These are phyloP conservation scores for Helichrysum umbraculigerum DNA, from an alignment of 129 eudicot genomes.

Conservation along the genomic window DNA sequence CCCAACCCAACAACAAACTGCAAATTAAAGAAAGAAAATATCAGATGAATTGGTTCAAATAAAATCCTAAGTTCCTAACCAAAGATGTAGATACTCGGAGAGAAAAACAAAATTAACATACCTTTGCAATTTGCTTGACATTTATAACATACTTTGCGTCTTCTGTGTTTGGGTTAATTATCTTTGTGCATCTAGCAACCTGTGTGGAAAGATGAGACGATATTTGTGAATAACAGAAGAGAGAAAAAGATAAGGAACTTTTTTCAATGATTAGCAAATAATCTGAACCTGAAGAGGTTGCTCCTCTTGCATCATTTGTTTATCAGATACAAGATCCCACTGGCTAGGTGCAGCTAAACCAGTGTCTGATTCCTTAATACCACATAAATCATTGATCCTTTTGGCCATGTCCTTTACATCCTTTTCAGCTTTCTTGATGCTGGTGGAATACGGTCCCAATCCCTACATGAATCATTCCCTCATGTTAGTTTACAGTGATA, in stretches of 20 bases:
- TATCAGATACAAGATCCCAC: constrained; percentile 98
- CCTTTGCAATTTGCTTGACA: constrained; percentile 98
- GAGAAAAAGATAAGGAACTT: not conserved
- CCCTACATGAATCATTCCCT: constrained; percentile 52
- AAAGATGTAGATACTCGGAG: not conserved
- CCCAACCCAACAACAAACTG: constrained; percentile 99
- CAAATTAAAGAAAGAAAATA: constrained; percentile 14
- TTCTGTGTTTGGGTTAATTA: constrained; percentile 90
- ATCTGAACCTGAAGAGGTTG: constrained; percentile 90
- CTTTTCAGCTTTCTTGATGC: constrained; percentile 86
- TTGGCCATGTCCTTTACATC: constrained; percentile 95
- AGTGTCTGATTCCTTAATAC: constrained; percentile 98
- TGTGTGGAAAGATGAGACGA: constrained; percentile 32
- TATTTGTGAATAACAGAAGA: not conserved
- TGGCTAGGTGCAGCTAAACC: constrained; percentile 98
- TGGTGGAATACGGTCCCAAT: constrained; percentile 86
- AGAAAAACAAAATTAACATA: constrained; percentile 18
- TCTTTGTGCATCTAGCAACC: constrained; percentile 98
- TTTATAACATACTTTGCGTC: constrained; percentile 94
- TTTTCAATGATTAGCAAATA: not conserved
- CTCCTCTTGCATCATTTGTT: constrained; percentile 99
- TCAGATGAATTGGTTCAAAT: constrained; percentile 25
- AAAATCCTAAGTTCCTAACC: not conserved
- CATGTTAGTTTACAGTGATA: not conserved
- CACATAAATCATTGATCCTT: constrained; percentile 85